These are phyloP conservation scores for Alternaria novae-zelandiae DNA, from an alignment of 2,329 filamentous ascomycete species.

Conservation along the genomic window DNA sequence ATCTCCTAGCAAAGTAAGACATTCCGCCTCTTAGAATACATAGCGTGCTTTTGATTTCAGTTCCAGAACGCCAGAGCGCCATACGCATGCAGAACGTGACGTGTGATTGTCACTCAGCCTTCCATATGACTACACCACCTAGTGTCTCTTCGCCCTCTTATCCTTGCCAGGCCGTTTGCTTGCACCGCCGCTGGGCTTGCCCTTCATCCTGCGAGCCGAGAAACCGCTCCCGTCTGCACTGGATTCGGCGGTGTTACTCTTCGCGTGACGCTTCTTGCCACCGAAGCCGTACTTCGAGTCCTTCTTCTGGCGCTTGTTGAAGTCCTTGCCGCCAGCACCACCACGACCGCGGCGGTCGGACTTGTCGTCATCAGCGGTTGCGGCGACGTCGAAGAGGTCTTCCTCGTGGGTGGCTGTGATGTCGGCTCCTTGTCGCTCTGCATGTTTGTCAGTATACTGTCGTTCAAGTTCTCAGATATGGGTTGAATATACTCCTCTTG, in stretches of 20 bases:
- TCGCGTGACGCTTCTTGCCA: constrained; percentile 89
- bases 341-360: constrained; percentile 49
- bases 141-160: constrained; percentile 42
- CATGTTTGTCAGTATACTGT: constrained; percentile 27
- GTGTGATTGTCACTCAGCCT: neutral
- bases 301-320: constrained; percentile 88
- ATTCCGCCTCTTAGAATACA: constrained; percentile 3
- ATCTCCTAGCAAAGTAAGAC: constrained; percentile 15
- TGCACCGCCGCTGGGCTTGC: constrained; percentile 36
- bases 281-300: constrained; percentile 94
- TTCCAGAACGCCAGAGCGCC: constrained; percentile 36
- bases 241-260: constrained; percentile 87
- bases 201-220: constrained; percentile 86
- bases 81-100: constrained; percentile 17
- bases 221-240: constrained; percentile 82
- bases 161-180: constrained; percentile 44
- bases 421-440: constrained; percentile 82
- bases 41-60: constrained; percentile 17
- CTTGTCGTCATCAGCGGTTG: constrained; percentile 60
- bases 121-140: constrained; percentile 1
- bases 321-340: constrained; percentile 37
- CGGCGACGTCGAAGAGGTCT: constrained; percentile 88
- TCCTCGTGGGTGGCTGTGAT: constrained; percentile 73
- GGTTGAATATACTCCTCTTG: constrained; percentile 81
- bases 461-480: neutral